Base-by-base conservation (phyloP, 768 basidiomycete species). In the Coprinellus aureogranulatus region DNA sequence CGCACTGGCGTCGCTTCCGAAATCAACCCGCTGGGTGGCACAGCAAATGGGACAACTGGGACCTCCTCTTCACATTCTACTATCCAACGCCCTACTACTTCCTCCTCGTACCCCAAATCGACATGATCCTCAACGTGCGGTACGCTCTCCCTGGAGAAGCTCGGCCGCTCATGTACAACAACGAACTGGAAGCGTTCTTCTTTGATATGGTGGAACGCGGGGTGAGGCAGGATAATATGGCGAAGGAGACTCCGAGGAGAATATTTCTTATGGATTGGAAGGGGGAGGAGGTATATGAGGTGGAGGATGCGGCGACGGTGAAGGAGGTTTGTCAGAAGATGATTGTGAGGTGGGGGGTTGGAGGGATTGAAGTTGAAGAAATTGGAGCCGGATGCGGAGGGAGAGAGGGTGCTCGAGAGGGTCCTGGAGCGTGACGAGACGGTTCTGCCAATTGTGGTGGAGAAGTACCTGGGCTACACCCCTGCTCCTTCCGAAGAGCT, bases 381-480 rank as follows among this genome's bases (percentile, higher is more conserved):
- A 30, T n/a, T 75, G 11, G 47, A 60, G 27, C 61, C 61, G 12
- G 64, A 67, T 39, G 48, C 61, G 11, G 70, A 71, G 9, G 75
- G 75, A 16, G 62, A 65, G 39, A 60, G 60, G 20, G 65, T 63
- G 2, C 57, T 72, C 10, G 31, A 64, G 27, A 59, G 71, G 31
- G 67, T 75, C 23, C 45, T 73, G 16, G 62, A 59, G 1, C 60
- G 69, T 34, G 74, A 76, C 61, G 66, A 62, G 26, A 60, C 59
- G 11, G 74, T 75, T 8, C 64, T 75, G 30, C 67, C 73, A 3
- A 41, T 71, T 1, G 66, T 75, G 16, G 69, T 63, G 28, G 57
- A 64, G 37, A 63, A 67, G 26, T 73, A 72, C 41, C 55, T 74
- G 28, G 65, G 64, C 11, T 73, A 74, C 54, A 62, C 62, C 2